These are phyloP conservation scores for Coniochaeta ligniaria DNA, from an alignment of 2,329 filamentous ascomycete genomes.

Conservation along the genomic window DNA sequence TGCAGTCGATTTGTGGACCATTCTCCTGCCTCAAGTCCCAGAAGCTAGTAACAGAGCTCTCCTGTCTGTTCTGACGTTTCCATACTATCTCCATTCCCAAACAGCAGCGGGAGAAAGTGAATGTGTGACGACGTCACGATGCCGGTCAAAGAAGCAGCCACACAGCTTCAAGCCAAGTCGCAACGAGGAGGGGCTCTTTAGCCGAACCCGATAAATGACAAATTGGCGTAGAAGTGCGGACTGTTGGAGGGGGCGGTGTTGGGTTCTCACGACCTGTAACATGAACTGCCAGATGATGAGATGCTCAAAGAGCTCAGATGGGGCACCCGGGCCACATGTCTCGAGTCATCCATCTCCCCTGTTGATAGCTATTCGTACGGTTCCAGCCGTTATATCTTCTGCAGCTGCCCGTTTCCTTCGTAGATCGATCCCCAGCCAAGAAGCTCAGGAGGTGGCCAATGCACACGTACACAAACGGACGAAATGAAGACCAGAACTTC, in stretches of 20 bases:
- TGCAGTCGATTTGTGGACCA: conserved; percentile 12
- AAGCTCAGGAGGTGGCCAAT: conserved; percentile 18
- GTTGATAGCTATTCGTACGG: conserved; percentile 21
- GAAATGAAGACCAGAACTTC: conserved; percentile 8
- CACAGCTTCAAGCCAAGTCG: neutral
- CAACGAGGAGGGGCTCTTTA: neutral
- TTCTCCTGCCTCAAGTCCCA: neutral
- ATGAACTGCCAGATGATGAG: neutral
- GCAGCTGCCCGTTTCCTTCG: conserved; percentile 26
- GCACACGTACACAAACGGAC: conserved; percentile 22
- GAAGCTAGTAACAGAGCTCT: neutral
- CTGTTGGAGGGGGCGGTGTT: neutral
- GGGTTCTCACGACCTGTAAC: conserved; percentile 4
- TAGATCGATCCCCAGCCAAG: conserved; percentile 13
- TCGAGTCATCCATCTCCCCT: conserved; percentile 30
- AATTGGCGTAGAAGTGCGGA: neutral
- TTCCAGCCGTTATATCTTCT: conserved; percentile 25
- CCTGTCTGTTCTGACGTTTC: neutral
- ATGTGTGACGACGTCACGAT: neutral
- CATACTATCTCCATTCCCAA: neutral
- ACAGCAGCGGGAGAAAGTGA: neutral
- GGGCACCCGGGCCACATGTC: conserved; percentile 14
- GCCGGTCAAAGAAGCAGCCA: neutral
- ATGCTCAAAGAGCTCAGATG: conserved; percentile 2
- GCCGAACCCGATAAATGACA: conserved; percentile 7